These are phyloP conservation scores for Fusarium sulawesiense DNA, from an alignment of 2,329 filamentous ascomycete genomes.

Conservation along the genomic window DNA sequence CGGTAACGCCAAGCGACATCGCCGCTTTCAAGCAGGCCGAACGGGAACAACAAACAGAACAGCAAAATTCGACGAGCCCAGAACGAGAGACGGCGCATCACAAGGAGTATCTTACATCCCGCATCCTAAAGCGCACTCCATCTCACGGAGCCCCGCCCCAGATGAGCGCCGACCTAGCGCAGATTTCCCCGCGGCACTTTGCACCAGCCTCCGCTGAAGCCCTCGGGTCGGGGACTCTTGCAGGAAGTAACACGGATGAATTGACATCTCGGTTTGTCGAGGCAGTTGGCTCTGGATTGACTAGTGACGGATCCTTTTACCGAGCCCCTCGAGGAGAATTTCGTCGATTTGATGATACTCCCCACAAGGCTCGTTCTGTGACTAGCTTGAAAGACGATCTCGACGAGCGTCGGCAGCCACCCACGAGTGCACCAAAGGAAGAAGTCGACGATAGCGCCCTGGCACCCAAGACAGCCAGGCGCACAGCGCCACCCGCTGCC, in stretches of 20 bases:
- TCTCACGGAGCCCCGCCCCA: slow-evolving; percentile 71
- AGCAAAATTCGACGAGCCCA: slow-evolving; percentile 44
- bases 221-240: slow-evolving; percentile 41
- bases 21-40: slow-evolving; percentile 15
- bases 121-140: slow-evolving; percentile 72
- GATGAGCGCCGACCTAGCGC: slow-evolving; percentile 69
- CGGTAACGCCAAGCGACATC: slow-evolving; percentile 51
- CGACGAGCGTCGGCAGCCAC: slow-evolving; percentile 37
- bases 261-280: slow-evolving; percentile 71
- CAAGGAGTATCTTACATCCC: slow-evolving; percentile 74
- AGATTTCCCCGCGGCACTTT: slow-evolving; percentile 54
- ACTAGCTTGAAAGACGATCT: slow-evolving; percentile 49
- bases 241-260: slow-evolving; percentile 56
- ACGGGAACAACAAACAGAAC: slow-evolving; percentile 22
- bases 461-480: slow-evolving; percentile 57
- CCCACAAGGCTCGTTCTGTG: slow-evolving; percentile 58
- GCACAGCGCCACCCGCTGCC: slow-evolving; percentile 56
- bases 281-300: slow-evolving; percentile 60
- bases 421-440: slow-evolving; percentile 39
- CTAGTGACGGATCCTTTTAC: slow-evolving; percentile 65
- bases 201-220: slow-evolving; percentile 48
- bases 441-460: slow-evolving; percentile 59
- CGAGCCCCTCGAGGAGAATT: slow-evolving; percentile 50
- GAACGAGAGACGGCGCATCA: slow-evolving; percentile 61
- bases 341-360: slow-evolving; percentile 49